Conservation (phyloP, 257 asterid species). For the Anisodus acutangulus region DNA sequence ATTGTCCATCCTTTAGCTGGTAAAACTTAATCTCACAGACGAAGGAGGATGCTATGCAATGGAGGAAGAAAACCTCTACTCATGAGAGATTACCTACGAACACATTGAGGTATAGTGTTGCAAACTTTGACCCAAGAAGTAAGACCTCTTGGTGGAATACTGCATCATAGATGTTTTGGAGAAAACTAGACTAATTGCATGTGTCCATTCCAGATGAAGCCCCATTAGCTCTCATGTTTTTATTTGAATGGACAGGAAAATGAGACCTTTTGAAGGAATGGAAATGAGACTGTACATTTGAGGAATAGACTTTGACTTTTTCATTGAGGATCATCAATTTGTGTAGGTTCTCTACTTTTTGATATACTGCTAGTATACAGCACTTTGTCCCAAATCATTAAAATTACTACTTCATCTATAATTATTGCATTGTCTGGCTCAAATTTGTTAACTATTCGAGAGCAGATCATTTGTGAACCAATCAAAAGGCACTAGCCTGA, state of each 20-base stretch:
- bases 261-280: not conserved
- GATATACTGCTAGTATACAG: not conserved
- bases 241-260: not conserved
- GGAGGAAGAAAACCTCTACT: not conserved
- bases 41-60: not conserved
- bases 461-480: constrained; percentile 15
- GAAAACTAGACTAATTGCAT: not conserved
- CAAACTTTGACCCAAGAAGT: not conserved
- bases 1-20: not conserved
- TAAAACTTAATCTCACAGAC: not conserved
- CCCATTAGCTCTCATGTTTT: not conserved
- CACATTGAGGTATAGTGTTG: not conserved
- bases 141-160: not conserved
- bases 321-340: not conserved
- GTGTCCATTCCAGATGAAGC: not conserved
- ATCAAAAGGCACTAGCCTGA: not conserved
- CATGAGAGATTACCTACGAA: not conserved
- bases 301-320: not conserved
- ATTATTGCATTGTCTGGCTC: not conserved
- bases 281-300: not conserved
- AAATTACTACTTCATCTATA: not conserved
- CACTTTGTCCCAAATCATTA: not conserved
- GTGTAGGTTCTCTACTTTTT: not conserved
- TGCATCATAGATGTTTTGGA: not conserved
- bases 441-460: not conserved